These are phyloP conservation scores for Lactifluus hygrophoroides DNA, from an alignment of 768 basidiomycete genomes.

Conservation along the genomic window DNA sequence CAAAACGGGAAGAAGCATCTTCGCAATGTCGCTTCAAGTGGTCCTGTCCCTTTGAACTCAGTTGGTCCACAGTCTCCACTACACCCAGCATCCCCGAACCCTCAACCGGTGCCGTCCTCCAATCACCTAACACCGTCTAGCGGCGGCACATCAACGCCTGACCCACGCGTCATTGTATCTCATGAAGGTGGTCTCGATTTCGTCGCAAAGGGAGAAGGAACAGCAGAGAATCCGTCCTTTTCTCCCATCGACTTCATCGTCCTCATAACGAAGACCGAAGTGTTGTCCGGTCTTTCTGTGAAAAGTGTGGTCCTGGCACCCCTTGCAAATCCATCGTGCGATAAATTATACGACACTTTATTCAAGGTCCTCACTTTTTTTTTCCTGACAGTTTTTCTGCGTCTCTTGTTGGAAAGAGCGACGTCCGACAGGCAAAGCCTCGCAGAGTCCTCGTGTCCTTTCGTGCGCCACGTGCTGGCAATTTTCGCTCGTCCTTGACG, in stretches of 20 bases:
- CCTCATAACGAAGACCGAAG: not conserved
- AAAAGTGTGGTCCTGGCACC: not conserved
- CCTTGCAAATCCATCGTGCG: conserved; percentile 2
- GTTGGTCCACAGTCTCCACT: not conserved
- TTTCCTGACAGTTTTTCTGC: not conserved
- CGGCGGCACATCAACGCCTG: not conserved
- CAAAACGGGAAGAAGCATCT: not conserved
- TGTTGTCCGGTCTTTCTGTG: not conserved
- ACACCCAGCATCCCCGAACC: not conserved
- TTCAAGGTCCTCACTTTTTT: not conserved
- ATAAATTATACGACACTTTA: not conserved
- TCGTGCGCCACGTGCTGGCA: not conserved
- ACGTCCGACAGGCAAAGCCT: not conserved
- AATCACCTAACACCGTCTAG: not conserved
- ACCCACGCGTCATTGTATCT: conserved; percentile 2
- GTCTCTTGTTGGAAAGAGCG: not conserved
- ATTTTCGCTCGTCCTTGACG: not conserved
- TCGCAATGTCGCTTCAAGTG: not conserved
- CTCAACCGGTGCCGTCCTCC: not conserved
- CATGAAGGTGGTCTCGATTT: conserved; percentile 8
- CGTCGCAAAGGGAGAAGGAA: not conserved
- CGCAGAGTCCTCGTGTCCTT: conserved; percentile 3
- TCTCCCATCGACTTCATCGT: not conserved
- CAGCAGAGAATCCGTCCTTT: not conserved
- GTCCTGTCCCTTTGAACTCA: not conserved